These are phyloP conservation scores for Trichoderma citrinoviride DNA, from an alignment of 2,329 filamentous ascomycete genomes.

Conservation along the genomic window DNA sequence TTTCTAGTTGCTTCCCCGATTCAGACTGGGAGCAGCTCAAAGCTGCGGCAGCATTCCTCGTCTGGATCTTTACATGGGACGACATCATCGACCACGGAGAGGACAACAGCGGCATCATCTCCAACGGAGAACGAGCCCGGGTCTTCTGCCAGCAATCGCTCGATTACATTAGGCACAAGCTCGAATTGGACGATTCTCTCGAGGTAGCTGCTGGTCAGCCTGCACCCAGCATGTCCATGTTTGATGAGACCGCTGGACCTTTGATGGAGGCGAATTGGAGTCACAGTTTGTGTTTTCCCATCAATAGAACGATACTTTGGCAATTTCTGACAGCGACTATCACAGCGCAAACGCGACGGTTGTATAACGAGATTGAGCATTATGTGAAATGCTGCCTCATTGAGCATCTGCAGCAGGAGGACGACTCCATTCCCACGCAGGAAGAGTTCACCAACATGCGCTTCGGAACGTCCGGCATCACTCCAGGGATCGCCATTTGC, in stretches of 20 bases:
- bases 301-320: too few species aligned
- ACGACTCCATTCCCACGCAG: background rate
- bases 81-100: slow-evolving; percentile 11
- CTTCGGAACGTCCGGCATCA: slow-evolving; percentile 10
- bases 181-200: background rate
- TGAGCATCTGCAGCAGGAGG: background rate
- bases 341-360: background rate
- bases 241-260: background rate
- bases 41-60: background rate
- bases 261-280: background rate
- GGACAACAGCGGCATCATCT: background rate
- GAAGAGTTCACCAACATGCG: slow-evolving; percentile 1
- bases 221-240: background rate
- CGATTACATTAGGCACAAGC: background rate
- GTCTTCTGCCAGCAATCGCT: slow-evolving; percentile 8
- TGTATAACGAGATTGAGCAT: slow-evolving; percentile 4
- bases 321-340: background rate
- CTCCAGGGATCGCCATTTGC: background rate
- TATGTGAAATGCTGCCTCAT: background rate
- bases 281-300: background rate
- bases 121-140: background rate
- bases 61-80: slow-evolving; percentile 15
- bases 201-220: too few species aligned
- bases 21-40: slow-evolving; percentile 6
- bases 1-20: background rate